Percentiles rank a stretch among this genome's conserved stretches.
Evolutionary conservation across 805 yeast genomes (phyloP).

Genomic region (Wickerhamomyces silvicola): DNA sequence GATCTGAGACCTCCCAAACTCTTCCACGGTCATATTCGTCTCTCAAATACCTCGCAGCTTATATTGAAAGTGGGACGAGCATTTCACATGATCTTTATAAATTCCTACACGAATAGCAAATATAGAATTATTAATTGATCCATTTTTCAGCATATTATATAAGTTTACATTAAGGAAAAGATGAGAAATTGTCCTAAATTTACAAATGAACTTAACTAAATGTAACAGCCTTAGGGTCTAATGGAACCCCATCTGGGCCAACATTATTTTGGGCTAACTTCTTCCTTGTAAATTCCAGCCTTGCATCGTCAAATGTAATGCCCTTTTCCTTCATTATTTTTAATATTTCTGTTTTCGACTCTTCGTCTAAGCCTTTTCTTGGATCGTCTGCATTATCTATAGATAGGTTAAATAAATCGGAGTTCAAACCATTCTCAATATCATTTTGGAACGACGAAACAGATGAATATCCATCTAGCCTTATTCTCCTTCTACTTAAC

Average conservation of each 20-base stretch:
- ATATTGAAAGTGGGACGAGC: conserved; percentile 22
- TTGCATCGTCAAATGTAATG: conserved; percentile 63
- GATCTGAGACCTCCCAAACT: conserved; percentile 11
- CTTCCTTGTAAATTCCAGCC: conserved; percentile 42
- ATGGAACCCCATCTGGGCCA: conserved; percentile 60
- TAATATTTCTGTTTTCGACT: conserved; percentile 44
- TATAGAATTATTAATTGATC: background rate
- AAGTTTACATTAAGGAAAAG: too few species aligned
- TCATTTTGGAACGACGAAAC: conserved; percentile 38
- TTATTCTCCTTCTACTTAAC: conserved; percentile 18
- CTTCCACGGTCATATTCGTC: conserved; percentile 29
- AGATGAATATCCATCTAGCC: conserved; percentile 20
- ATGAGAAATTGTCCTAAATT: background rate
- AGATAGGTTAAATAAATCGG: conserved; percentile 49
- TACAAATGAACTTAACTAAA: conserved; percentile 21
- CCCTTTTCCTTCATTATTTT: conserved; percentile 45
- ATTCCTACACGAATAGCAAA: conserved; percentile 7
- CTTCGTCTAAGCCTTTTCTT: conserved; percentile 56
- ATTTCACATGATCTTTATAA: conserved; percentile 14
- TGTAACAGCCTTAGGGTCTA: conserved; percentile 59
- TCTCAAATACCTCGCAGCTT: conserved; percentile 28
- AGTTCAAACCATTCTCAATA: conserved; percentile 50
- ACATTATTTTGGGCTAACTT: conserved; percentile 46
- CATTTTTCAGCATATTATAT: background rate
- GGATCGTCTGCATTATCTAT: conserved; percentile 43